Percentiles rank a stretch among this genome's conserved stretches.
Conservation (phyloP, 805 yeast species). For the Blastobotrys muscicola region DNA sequence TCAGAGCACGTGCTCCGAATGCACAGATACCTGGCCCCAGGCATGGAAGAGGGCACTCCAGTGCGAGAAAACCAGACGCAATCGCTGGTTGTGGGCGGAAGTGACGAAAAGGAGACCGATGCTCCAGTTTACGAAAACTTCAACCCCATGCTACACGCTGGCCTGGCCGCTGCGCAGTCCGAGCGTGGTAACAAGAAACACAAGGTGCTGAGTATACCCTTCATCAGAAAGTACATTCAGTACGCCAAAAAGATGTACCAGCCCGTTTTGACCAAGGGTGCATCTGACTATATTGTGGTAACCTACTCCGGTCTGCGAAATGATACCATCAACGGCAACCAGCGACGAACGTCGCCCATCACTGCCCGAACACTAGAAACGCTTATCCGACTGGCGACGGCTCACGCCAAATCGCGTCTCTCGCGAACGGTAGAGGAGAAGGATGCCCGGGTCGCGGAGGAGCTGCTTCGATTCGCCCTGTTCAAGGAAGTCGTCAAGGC, state of each 20-base stretch:
- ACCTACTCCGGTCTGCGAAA: slow-evolving; percentile 78
- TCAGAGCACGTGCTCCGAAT: slow-evolving; percentile 92
- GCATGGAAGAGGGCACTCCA: slow-evolving; percentile 88
- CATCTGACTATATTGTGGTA: slow-evolving; percentile 71
- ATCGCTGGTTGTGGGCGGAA: slow-evolving; percentile 71
- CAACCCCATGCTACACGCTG: slow-evolving; percentile 74
- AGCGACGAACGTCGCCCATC: slow-evolving; percentile 61
- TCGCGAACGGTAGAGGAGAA: slow-evolving; percentile 60
- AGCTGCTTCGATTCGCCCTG: slow-evolving; percentile 72
- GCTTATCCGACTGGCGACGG: slow-evolving; percentile 85
- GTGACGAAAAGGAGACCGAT: slow-evolving; percentile 36
- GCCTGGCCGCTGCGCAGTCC: slow-evolving; percentile 40
- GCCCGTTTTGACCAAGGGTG: slow-evolving; percentile 70
- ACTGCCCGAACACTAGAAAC: slow-evolving; percentile 98
- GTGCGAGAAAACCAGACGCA: slow-evolving; percentile 66
- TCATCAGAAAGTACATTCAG: slow-evolving; percentile 84
- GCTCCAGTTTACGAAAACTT: slow-evolving; percentile 67
- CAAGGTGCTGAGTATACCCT: slow-evolving; percentile 63
- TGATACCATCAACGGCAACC: slow-evolving; percentile 39
- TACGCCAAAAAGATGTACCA: slow-evolving; percentile 83
- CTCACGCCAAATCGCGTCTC: slow-evolving; percentile 93
- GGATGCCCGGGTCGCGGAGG: slow-evolving; percentile 84
- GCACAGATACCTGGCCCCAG: slow-evolving; percentile 83
- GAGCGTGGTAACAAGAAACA: slow-evolving; percentile 30
- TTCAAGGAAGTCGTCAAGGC: slow-evolving; percentile 60